phyloP scores from a whole-genome alignment of 2,329 filamentous ascomycete genomes.

The Colletotrichum sp. region DNA sequence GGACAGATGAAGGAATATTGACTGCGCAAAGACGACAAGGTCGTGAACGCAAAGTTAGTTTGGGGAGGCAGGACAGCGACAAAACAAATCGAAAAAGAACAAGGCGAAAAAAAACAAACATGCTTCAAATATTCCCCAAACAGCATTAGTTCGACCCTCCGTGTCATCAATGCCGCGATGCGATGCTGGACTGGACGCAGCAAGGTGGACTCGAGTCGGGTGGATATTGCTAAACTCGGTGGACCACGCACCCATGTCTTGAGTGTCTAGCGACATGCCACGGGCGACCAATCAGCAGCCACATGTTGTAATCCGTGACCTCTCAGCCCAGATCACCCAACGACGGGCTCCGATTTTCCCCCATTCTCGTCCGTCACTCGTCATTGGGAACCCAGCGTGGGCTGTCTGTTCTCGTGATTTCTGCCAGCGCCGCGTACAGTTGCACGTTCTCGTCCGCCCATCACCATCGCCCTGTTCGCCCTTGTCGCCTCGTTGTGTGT shows the following conservation, averaged over 20 bases:
- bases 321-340: conserved; percentile 21
- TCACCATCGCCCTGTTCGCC: neutral
- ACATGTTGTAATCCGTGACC: conserved; percentile 24
- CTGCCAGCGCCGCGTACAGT: conserved; percentile 7
- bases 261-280: conserved; percentile 6
- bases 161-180: conserved; percentile 15
- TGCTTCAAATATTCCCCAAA: neutral
- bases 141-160: neutral
- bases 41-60: neutral
- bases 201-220: conserved; percentile 5
- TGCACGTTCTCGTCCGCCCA: neutral
- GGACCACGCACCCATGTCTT: neutral
- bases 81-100: neutral
- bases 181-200: conserved; percentile 4
- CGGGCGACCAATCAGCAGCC: conserved; percentile 6
- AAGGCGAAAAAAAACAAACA: neutral
- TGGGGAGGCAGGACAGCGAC: neutral
- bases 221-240: neutral
- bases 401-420: conserved; percentile 16
- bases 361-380: conserved; percentile 20
- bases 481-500: neutral
- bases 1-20: neutral
- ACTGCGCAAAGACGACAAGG: neutral
- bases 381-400: conserved; percentile 16
- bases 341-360: conserved; percentile 17